Conservation (phyloP, 805 yeast genomes). For the Brettanomyces custersianus region DNA sequence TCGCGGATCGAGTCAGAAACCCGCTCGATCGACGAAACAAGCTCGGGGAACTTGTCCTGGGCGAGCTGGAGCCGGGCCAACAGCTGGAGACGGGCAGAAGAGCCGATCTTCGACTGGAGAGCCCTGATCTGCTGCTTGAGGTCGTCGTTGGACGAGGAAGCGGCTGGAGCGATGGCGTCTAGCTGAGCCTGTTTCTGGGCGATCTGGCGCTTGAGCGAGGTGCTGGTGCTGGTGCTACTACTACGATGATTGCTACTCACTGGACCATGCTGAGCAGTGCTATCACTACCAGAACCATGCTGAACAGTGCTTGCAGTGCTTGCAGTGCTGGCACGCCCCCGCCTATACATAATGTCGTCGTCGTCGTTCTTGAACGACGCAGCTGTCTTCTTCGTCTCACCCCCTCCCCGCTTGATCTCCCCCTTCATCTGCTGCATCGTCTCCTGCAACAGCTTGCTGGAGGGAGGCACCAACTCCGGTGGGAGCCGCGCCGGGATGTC, state of each 20-base stretch:
- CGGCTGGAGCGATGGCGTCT: too few species aligned
- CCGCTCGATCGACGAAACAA: conserved; percentile 53
- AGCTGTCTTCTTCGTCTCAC: conserved; percentile 29
- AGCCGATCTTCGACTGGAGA: conserved; percentile 32
- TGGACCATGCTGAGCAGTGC: too few species aligned
- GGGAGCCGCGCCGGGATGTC: conserved; percentile 80
- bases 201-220: too few species aligned
- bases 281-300: too few species aligned
- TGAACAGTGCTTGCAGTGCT: too few species aligned
- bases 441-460: conserved; percentile 64
- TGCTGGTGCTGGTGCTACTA: too few species aligned
- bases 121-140: conserved; percentile 53
- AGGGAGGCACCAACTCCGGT: conserved; percentile 84
- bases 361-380: conserved; percentile 71
- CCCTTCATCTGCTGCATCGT: conserved; percentile 64
- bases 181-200: too few species aligned
- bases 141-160: too few species aligned
- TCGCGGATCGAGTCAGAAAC: conserved; percentile 62
- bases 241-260: too few species aligned
- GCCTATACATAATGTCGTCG: conserved; percentile 52
- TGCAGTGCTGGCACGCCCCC: conserved; percentile 54
- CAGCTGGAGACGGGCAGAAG: conserved; percentile 42
- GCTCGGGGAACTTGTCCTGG: conserved; percentile 62
- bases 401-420: conserved; percentile 29
- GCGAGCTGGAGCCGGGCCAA: conserved; percentile 49